A percentile compares a stretch with the other conserved stretches of the same genome.
Evolutionary conservation across 1,139 yeast species (phyloP).

Genomic region (Blastobotrys elegans): DNA sequence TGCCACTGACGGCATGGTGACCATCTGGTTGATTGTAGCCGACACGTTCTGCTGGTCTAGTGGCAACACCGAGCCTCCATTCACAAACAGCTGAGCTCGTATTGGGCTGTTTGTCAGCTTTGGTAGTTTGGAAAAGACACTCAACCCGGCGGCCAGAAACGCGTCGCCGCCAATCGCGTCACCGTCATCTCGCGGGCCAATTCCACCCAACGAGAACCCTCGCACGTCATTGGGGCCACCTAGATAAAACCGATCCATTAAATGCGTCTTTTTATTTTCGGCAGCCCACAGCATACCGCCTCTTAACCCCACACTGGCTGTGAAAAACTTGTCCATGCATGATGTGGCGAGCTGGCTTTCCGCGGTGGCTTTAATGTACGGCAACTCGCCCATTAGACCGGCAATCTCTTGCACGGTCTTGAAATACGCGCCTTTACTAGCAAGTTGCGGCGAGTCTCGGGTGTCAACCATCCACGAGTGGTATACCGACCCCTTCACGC

Average conservation of each 20-base stretch:
- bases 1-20: conserved; percentile 31
- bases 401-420: conserved; percentile 57
- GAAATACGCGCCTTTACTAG: conserved; percentile 48
- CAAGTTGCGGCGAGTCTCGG: conserved; percentile 31
- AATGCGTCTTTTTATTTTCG: conserved; percentile 19
- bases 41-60: conserved; percentile 32
- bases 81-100: conserved; percentile 63
- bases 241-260: conserved; percentile 51
- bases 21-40: conserved; percentile 24
- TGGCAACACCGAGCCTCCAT: conserved; percentile 64
- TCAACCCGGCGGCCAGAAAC: conserved; percentile 64
- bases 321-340: conserved; percentile 14
- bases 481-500: conserved; percentile 34
- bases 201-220: conserved; percentile 68
- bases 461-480: conserved; percentile 32
- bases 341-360: conserved; percentile 30
- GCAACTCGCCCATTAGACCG: conserved; percentile 34
- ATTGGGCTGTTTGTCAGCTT: conserved; percentile 52
- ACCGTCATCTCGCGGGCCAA: conserved; percentile 71
- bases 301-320: conserved; percentile 19
- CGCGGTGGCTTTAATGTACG: conserved; percentile 32
- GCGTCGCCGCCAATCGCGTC: conserved; percentile 74
- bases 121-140: conserved; percentile 65
- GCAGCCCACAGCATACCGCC: conserved; percentile 28
- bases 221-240: conserved; percentile 85